Percentiles rank a stretch among this genome's conserved stretches.
Evolutionary conservation across 2,329 filamentous ascomycete species (phyloP).

Genomic region (Leptographium radiaticola): DNA sequence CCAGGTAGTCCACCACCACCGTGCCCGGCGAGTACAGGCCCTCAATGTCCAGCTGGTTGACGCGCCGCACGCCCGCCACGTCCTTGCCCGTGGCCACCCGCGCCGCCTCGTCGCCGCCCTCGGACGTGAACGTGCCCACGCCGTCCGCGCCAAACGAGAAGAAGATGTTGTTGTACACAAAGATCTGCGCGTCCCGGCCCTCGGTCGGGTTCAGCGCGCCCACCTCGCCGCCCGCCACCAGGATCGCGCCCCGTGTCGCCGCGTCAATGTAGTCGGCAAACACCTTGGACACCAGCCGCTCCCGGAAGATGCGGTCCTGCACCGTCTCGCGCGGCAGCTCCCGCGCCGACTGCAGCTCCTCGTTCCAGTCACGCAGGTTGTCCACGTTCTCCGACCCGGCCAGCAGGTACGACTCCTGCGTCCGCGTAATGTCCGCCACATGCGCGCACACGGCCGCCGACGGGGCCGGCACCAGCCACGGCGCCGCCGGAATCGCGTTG

Average conservation of each 20-base stretch:
- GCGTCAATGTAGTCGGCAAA: constrained; percentile 98
- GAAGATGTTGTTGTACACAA: constrained; percentile 99
- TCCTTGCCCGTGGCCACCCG: constrained; percentile 95
- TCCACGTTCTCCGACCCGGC: constrained; percentile 88
- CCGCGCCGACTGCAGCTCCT: constrained; percentile 93
- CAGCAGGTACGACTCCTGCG: constrained; percentile 85
- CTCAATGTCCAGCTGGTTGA: constrained; percentile 94
- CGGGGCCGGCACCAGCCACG: constrained; percentile 72
- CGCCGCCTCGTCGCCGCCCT: constrained; percentile 93
- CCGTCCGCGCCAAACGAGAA: constrained; percentile 97
- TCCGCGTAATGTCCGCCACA: constrained; percentile 70
- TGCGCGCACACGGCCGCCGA: constrained; percentile 55
- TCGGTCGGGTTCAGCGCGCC: constrained; percentile 92
- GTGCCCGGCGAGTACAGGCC: constrained; percentile 92
- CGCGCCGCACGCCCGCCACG: constrained; percentile 81
- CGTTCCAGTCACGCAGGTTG: constrained; percentile 94
- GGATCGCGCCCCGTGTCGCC: constrained; percentile 77
- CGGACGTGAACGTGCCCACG: constrained; percentile 89
- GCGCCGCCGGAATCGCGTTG: constrained; percentile 82
- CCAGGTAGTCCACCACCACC: constrained; percentile 91
- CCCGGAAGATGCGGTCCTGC: constrained; percentile 90
- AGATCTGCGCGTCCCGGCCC: constrained; percentile 85
- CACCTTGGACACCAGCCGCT: constrained; percentile 85
- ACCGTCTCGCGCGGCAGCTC: constrained; percentile 89
- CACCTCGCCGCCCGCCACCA: constrained; percentile 87